phyloP scores from a whole-genome alignment of 345 rosid species.

The Citrus glauca region DNA sequence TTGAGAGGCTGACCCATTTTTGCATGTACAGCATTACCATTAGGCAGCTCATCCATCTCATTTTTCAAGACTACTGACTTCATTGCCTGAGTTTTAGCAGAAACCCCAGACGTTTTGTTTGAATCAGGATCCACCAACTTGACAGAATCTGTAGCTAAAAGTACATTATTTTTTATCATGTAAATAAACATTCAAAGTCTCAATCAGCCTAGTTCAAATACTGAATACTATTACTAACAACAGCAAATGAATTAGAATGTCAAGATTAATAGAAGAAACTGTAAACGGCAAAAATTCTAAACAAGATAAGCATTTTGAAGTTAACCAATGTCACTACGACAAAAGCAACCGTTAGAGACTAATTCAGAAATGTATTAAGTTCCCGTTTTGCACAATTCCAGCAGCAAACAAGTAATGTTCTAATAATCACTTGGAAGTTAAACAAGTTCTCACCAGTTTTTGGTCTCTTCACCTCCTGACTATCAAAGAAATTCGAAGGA shows the following conservation, averaged over 20 bases:
- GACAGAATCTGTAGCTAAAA: not conserved
- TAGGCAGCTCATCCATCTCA: conserved; percentile 17
- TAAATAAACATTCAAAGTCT: not conserved
- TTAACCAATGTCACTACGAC: not conserved
- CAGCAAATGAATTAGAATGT: no score
- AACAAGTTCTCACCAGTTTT: conserved; percentile 27
- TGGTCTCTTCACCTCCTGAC: conserved; percentile 19
- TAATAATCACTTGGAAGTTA: not conserved
- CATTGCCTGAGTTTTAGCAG: conserved; percentile 7
- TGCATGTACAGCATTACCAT: not conserved
- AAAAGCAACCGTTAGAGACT: not conserved
- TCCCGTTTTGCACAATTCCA: no score
- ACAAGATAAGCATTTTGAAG: no score
- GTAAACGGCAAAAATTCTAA: no score
- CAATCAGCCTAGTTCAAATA: not conserved
- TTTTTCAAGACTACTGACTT: conserved; percentile 12
- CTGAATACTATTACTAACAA: not conserved
- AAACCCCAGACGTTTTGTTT: conserved; percentile 5
- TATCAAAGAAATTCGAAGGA: conserved; percentile 51
- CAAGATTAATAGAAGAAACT: no score
- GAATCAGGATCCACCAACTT: conserved; percentile 6
- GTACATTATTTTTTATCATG: not conserved
- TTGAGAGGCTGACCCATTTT: conserved; percentile 27
- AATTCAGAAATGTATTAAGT: no score
- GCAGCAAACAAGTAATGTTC: no score